Evolutionary conservation across 257 asterid species (phyloP), one percentile per base, ranked within the genome.

Genomic region (Fraxinus anomala): DNA sequence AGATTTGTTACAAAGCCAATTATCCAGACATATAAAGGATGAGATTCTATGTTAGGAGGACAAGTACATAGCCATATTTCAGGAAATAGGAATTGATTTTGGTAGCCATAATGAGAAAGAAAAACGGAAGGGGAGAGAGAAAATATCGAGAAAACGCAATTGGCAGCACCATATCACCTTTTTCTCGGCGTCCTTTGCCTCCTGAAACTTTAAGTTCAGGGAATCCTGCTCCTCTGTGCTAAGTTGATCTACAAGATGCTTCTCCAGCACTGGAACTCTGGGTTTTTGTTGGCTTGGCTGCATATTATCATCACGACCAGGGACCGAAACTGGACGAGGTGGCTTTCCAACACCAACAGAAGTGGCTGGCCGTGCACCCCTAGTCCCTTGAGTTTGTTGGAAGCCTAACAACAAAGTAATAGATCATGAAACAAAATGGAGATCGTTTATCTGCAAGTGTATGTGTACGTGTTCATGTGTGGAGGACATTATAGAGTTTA

Each of bases 171-270:
- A 66, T 37, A 47, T 80, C 75, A 95, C 99, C 97, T 92, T 91
- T 87, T 89, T 92, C 80, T 96, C 97, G 7, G 97, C 97, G 59
- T 93, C 97, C 83, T 87, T 87, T 69, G 99, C 98, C 79, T 92
- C 99, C 89, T 91, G 92, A 77, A 96, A 87, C 90, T 93, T 96
- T 40, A 79, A 84, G 87, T 87, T 87, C 72, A 96, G 88, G 44
- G 91, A 87, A 80, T 89, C 89, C 79, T 96, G 99, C 80, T 96
- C 99, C 90, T 89, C 98, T 47, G 90, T 81, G 86, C 98, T 93
- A 73, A 96, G 97, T 85, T 96, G 99, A 79, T 93, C 97, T 70
- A 89, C 68, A 74, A 92, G 89, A 83, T 91, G 90, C 89, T 96
- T 96, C 91, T 91, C 99, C 88, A 96, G 90, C 70, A 84, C 94